phyloP scores from a whole-genome alignment of 371 early-diverging fungal genomes.

The Mucor lusitanicus region DNA sequence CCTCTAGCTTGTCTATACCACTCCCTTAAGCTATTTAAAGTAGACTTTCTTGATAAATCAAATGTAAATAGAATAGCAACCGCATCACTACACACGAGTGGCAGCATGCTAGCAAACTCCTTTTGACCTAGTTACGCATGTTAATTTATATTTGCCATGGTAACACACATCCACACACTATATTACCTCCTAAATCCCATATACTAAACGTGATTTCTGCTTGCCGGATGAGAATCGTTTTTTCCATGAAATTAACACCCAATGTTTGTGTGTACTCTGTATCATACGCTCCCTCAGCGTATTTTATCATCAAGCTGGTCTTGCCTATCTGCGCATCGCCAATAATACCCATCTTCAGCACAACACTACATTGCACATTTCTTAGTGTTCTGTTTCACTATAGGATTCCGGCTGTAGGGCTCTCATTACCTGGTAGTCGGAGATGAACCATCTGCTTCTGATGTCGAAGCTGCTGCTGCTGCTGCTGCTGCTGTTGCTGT shows the following conservation, averaged over 20 bases:
- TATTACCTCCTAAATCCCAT: conserved; percentile 97
- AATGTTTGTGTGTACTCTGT: conserved; percentile 97
- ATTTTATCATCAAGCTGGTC: conserved; percentile 97
- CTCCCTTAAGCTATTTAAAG: conserved; percentile 91
- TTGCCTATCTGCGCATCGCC: conserved; percentile 99
- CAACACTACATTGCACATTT: conserved; percentile 43
- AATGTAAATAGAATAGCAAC: conserved; percentile 96
- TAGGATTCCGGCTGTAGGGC: not conserved
- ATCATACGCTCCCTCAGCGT: conserved; percentile 96
- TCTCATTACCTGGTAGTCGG: conserved; percentile 5
- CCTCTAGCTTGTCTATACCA: conserved; percentile 97
- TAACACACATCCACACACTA: not conserved
- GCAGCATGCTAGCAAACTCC: conserved; percentile 97
- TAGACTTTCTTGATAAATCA: conserved; percentile 90
- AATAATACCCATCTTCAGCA: conserved; percentile 97
- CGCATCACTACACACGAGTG: conserved; percentile 95
- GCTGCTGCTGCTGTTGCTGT: not conserved
- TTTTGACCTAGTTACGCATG: conserved; percentile 70
- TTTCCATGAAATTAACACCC: conserved; percentile 99
- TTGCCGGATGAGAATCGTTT: conserved; percentile 88
- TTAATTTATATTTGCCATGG: not conserved
- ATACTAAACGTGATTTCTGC: conserved; percentile 97
- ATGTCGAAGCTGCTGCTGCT: not conserved
- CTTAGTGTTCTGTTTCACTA: not conserved
- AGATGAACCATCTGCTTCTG: not conserved